Base-by-base conservation (phyloP, 768 basidiomycete species). In the Boletus tylopilopsis region DNA sequence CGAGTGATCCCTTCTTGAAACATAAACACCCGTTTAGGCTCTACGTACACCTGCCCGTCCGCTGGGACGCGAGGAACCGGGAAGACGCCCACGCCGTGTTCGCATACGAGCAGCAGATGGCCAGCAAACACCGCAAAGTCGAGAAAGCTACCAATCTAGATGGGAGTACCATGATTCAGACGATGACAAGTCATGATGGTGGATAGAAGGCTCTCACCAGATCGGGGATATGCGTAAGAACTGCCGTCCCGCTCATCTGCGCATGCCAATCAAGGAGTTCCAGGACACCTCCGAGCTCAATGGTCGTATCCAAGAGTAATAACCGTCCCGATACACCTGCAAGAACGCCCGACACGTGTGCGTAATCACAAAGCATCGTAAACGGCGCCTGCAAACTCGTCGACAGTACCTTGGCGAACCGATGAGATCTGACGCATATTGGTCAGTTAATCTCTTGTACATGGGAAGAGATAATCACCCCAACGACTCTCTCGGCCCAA, bases 231-330 rank as follows among this genome's bases (percentile, higher is more conserved):
- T 49, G 27, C 16, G 66, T 51, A 21, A 68, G 62, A n/a, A 66
- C 45, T 1, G 53, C 64, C 9, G 59, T 57, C 13, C 64, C 64
- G 0, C 56, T 51, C 19, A 59, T 62, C 19, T 43, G 53, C 4
- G 56, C 59, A n/a, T 35, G 59, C 66, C 64, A 66, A 40, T 66
- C 54, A 10, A 66, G 51, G 15, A 66, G 54, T 32, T 68, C 64
- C n/a, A 66, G 25, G 11, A 64, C 62, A 9, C 59, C 60, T 2
- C 34, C 60, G 1, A 13, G 42, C 33, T 59, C 56, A 21, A 22
- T 33, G 2, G 56, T 61, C 22, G 59, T 59, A n/a, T 66, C 66
- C 15, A 66, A 23, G 29, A 66, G 10, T 25, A 66, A 42, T 8
- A 66, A 11, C 33, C 66, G 59, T 10, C 43, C 18, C 48, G 59